Evolutionary conservation across 2,329 filamentous ascomycete genomes (phyloP), one percentile per base, ranked within the genome.

Genomic region (Salinomyces thailandicus): DNA sequence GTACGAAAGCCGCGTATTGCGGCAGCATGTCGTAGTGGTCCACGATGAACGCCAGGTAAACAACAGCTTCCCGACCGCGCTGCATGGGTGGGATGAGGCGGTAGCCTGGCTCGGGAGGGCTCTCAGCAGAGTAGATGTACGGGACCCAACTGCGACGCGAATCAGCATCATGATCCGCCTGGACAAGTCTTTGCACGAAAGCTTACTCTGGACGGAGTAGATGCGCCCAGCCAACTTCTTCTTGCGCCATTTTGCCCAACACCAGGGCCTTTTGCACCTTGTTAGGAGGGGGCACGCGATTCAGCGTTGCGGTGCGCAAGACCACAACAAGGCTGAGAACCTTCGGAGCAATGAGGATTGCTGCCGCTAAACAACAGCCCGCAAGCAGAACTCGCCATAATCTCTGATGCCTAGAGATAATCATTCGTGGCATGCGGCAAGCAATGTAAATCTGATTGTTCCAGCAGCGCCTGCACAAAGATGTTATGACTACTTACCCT

Each of bases 21-120:
- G 45, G 41, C 5, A 56, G 58, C 13, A 42, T 35, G 38, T 66
- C 41, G 48, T 67, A 68, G 45, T 65, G 44, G 31, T 68, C 62
- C 35, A 68, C 62, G 9, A 69, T 49, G 46, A 63, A 67, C 22
- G 62, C 65, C 4, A 67, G 52, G 39, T 68, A 68, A 28, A 62
- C 61, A 51, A 62, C 66, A 4, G 63, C 58, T 46, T 68, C 65
- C 37, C 60, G 60, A 37, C 64, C 64, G 49, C 66, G 66, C 46
- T 67, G 50, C 15, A 47, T 57, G 2, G 68, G 67, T 1, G 65
- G 60, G 35, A 63, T 22, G 11, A 30, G 27, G 27, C 11, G 22
- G 22, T 26, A 26, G 22, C 22, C 22, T 8, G 22, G 22, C n/a
- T 26, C 22, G 2, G 22, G 22, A n/a, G 22, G 22, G 2, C 9